Conservation (phyloP, 2,329 filamentous ascomycete genomes). For the Fusarium poae region DNA sequence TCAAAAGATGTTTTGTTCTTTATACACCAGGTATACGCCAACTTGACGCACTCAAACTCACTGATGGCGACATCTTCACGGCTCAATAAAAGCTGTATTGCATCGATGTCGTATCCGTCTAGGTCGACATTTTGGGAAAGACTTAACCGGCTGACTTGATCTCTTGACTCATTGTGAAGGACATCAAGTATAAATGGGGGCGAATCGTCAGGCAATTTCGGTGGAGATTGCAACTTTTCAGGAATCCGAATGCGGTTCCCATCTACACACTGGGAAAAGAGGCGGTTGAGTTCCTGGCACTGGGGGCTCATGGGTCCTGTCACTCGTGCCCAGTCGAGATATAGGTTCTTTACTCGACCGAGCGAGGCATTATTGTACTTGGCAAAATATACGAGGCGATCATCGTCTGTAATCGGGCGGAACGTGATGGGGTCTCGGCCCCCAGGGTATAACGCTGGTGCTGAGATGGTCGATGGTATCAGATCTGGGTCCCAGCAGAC, state of each 20-base stretch:
- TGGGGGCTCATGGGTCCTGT: slow-evolving; percentile 4
- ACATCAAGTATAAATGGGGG: slow-evolving; percentile 10
- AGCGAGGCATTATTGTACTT: slow-evolving; percentile 3
- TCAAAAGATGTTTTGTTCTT: not conserved
- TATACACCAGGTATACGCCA: not conserved
- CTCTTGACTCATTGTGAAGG: not conserved
- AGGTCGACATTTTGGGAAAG: not conserved
- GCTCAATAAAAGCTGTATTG: not conserved
- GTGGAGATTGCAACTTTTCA: not conserved
- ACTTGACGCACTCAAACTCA: not conserved
- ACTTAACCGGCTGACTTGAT: not conserved
- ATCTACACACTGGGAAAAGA: slow-evolving; percentile 18
- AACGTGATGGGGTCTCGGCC: not conserved
- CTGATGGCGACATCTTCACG: not conserved
- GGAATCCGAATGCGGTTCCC: slow-evolving; percentile 9
- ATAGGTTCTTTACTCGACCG: not conserved
- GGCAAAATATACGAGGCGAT: not conserved
- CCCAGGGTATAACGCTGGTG: not conserved
- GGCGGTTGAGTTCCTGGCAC: slow-evolving; percentile 15
- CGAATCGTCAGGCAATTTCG: rapidly evolving
- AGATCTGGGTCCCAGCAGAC: slow-evolving; percentile 10
- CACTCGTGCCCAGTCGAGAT: slow-evolving; percentile 8
- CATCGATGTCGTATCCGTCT: not conserved
- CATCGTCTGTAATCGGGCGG: not conserved
- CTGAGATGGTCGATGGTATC: slow-evolving; percentile 4